Evolutionary conservation across 177 flowering plant genomes (phyloP).

Genomic region (Telopea speciosissima): DNA sequence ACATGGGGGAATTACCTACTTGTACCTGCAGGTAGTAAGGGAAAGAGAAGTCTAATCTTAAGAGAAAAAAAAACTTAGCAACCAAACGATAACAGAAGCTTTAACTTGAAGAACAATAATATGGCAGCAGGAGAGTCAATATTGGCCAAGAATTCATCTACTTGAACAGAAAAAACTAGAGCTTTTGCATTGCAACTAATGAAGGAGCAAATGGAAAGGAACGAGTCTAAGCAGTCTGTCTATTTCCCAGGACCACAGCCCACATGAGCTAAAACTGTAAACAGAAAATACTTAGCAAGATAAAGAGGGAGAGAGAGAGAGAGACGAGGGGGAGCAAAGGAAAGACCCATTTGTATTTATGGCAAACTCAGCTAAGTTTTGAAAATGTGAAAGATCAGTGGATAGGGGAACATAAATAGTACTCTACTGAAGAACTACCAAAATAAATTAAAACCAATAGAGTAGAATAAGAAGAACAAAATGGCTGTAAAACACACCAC

Average conservation of each 20-base stretch:
- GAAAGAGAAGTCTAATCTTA: neutral
- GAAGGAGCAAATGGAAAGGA: neutral
- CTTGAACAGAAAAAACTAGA: neutral
- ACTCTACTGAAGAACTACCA: too few species aligned
- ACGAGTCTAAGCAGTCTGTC: neutral
- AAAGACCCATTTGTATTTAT: too few species aligned
- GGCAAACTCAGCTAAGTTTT: too few species aligned
- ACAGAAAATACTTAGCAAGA: too few species aligned
- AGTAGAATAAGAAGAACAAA: neutral
- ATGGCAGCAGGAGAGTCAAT: neutral
- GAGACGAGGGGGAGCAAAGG: too few species aligned
- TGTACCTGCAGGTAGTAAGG: slow-evolving; percentile 58
- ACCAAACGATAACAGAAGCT: neutral
- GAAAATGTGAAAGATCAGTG: too few species aligned
- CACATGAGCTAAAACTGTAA: too few species aligned
- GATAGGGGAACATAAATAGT: too few species aligned
- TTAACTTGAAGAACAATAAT: neutral
- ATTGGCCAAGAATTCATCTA: neutral
- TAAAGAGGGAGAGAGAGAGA: too few species aligned
- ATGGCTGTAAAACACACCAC: neutral
- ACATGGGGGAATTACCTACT: slow-evolving; percentile 82
- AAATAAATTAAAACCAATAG: too few species aligned
- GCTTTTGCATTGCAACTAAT: neutral
- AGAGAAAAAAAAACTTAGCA: neutral
- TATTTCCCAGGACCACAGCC: too few species aligned